A percentile compares a stretch with the other conserved stretches of the same genome.
phyloP scores from a whole-genome alignment of 2,329 filamentous ascomycete genomes.

The Colletotrichum eremochloae region DNA sequence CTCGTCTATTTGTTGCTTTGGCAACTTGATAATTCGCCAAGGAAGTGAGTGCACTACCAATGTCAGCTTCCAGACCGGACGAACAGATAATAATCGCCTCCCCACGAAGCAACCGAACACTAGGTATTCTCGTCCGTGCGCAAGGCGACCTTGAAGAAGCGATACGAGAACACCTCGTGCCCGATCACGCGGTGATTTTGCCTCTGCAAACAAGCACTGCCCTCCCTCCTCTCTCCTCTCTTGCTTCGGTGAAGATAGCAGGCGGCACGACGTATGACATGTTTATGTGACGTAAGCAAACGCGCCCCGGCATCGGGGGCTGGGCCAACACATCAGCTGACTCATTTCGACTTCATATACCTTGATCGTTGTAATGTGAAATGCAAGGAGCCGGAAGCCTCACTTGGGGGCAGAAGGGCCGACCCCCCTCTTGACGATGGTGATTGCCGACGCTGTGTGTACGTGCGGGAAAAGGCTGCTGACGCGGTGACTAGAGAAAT shows the following conservation, averaged over 20 bases:
- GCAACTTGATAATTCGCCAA: neutral
- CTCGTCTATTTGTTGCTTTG: neutral
- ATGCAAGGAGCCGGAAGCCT: slow-evolving; percentile 2
- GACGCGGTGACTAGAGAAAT: neutral
- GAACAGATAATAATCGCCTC: slow-evolving; percentile 1
- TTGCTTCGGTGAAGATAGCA: slow-evolving; percentile 25
- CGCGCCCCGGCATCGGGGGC: neutral
- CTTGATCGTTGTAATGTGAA: neutral
- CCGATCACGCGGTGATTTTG: neutral
- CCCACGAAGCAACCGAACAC: neutral
- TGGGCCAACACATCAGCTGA: slow-evolving; percentile 2
- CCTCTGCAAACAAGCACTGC: slow-evolving; percentile 14
- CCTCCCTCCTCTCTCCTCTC: neutral
- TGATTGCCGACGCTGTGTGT: neutral
- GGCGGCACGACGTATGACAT: neutral
- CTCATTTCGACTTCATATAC: slow-evolving; percentile 13
- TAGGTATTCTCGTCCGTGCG: slow-evolving; percentile 2
- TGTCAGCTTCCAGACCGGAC: neutral
- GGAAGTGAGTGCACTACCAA: neutral
- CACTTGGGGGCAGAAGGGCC: slow-evolving; percentile 9
- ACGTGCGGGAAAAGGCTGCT: neutral
- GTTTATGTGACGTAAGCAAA: slow-evolving; percentile 10
- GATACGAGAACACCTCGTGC: slow-evolving; percentile 7
- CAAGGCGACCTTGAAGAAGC: neutral
- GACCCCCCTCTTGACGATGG: neutral